Evolutionary conservation across 345 rosid genomes (phyloP), one percentile per base, ranked within the genome.

Genomic region (Melaleuca alternifolia): DNA sequence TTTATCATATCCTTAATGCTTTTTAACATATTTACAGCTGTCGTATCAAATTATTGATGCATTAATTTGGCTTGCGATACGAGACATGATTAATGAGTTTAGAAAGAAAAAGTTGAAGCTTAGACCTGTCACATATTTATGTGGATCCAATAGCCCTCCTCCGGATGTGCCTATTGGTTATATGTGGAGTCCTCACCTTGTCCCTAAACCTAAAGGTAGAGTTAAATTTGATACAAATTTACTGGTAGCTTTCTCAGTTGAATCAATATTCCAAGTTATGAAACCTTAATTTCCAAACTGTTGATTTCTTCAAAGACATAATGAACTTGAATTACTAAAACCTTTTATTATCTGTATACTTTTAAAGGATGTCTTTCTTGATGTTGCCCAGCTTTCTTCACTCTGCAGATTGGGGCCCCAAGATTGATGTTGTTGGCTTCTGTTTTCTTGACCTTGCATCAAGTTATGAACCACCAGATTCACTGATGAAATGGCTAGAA

Each of bases 401-500:
- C 51, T 76, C 15, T 88, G 90, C 93, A 94, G 96, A 94, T 82
- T 94, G 96, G 96, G 96, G 94, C 44, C 91, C 90, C 11, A 91
- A 92, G 85, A 91, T 94, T 87, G 96, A 94, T 89, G 95, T 93
- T 3, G 95, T 93, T 53, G 96, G 96, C 41, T 94, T 93, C 86
- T 94, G 95, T 88, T 94, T 94, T 87, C 93, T 94, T 82, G 94
- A 94, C 88, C 96, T 94, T 54, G 94, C 95, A 37, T 92, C 96
- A 86, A 91, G 84, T 87, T 93, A 94, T 87, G 86, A 90, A 81
- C 93, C 96, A 54, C 95, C 96, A 44, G 91, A 91, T 10, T 65
- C 91, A n/a, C 94, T 94, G 87, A 87, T 90, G 76, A 28, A 91
- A 57, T 94, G 94, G 94, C 92, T 94, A 84, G 89, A 88, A 86